These are phyloP conservation scores for Plantago ovata DNA, from an alignment of 257 asterid genomes.

Conservation along the genomic window DNA sequence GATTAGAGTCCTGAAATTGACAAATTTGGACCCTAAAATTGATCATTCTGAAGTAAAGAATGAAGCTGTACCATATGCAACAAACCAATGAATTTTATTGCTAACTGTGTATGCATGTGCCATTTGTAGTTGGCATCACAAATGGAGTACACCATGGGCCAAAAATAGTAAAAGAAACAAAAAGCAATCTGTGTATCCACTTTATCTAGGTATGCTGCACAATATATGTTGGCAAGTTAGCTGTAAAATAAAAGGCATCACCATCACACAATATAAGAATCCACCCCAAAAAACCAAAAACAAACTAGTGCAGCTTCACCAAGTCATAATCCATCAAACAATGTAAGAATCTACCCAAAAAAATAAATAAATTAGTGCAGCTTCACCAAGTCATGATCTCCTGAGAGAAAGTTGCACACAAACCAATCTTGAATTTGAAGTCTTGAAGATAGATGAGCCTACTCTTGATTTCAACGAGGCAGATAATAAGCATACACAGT, in stretches of 20 bases:
- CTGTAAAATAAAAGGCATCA: not conserved
- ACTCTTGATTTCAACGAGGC: slow-evolving; percentile 28
- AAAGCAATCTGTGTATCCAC: not conserved
- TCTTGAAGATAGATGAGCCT: not conserved
- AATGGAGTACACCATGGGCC: not conserved
- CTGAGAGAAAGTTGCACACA: not conserved
- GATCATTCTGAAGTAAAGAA: not conserved
- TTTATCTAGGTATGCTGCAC: not conserved
- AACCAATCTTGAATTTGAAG: not conserved
- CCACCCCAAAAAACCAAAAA: not conserved
- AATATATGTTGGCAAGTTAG: not conserved
- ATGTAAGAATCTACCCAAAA: not conserved
- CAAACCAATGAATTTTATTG: not conserved
- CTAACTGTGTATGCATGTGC: not conserved
- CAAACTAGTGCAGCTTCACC: not conserved
- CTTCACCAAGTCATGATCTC: not conserved
- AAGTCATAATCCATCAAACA: not conserved
- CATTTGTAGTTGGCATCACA: not conserved
- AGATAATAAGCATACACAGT: slow-evolving; percentile 54
- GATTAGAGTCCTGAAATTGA: too few species aligned
- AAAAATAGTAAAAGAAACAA: not conserved
- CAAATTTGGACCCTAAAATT: too few species aligned
- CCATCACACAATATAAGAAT: not conserved
- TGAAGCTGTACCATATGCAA: not conserved
- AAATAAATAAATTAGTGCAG: not conserved